Evolutionary conservation across 257 asterid genomes (phyloP).

Genomic region (Solanum raphanifolium): DNA sequence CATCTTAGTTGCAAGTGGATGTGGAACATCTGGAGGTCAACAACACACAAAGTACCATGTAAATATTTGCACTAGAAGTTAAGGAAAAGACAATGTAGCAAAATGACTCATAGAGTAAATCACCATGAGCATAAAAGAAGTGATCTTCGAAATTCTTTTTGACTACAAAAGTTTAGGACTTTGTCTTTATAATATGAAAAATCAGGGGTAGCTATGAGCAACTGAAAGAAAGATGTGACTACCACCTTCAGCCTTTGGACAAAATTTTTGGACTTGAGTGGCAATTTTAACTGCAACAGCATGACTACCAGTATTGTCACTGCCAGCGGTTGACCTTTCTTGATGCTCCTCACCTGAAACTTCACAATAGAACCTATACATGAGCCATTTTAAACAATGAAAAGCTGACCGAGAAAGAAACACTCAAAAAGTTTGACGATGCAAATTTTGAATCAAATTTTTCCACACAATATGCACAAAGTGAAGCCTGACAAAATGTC

Average conservation of each 20-base stretch:
- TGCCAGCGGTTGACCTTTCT: conserved; percentile 11
- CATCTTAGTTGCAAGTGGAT: conserved; percentile 83
- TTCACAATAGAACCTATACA: conserved; percentile 2
- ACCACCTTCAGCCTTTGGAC: background rate
- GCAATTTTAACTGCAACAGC: background rate
- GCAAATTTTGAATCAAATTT: background rate
- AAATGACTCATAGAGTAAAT: background rate
- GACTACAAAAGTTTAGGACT: background rate
- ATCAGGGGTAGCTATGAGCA: background rate
- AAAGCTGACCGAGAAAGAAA: background rate
- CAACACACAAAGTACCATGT: background rate
- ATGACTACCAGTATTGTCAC: conserved; percentile 1
- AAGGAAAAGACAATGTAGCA: background rate
- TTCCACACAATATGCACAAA: background rate
- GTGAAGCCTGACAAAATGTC: background rate
- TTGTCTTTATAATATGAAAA: background rate
- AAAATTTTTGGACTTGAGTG: background rate
- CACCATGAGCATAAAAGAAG: background rate
- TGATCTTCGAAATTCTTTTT: background rate
- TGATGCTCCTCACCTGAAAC: conserved; percentile 13
- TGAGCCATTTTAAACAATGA: background rate
- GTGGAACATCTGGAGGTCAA: conserved; percentile 47
- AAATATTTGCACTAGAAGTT: background rate
- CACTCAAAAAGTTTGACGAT: background rate
- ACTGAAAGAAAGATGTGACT: background rate